Evolutionary conservation across 192 early-diverging fungal genomes (phyloP).

Genomic region (Piromyces finnis): DNA sequence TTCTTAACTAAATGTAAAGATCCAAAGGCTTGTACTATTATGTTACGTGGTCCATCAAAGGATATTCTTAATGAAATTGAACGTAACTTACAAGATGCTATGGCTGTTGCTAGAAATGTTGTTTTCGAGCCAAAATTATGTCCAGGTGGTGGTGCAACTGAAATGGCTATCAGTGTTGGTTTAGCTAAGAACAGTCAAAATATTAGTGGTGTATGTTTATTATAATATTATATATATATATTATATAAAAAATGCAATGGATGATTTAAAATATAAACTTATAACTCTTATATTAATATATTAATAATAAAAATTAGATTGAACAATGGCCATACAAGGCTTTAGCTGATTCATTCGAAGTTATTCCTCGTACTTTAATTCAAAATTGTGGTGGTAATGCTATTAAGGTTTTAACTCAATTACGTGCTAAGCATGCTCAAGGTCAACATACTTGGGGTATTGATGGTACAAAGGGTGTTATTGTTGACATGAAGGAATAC

Average conservation of each 20-base stretch:
- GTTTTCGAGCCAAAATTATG: conserved; percentile 83
- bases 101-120: conserved; percentile 96
- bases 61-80: conserved; percentile 97
- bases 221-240: not conserved
- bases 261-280: too few species aligned
- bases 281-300: too few species aligned
- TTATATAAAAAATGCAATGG: too few species aligned
- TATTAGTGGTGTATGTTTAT: conserved; percentile 39
- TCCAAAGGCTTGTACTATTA: conserved; percentile 93
- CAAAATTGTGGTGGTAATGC: conserved; percentile 99
- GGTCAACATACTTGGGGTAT: conserved; percentile 85
- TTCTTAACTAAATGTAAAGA: conserved; percentile 85
- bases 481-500: conserved; percentile 93
- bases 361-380: conserved; percentile 93
- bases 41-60: conserved; percentile 92
- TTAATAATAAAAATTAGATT: conserved; percentile 8
- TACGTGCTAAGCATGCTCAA: conserved; percentile 85
- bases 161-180: conserved; percentile 88
- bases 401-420: conserved; percentile 85
- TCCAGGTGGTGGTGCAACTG: conserved; percentile 94
- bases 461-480: conserved; percentile 76
- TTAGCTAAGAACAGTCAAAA: conserved; percentile 77
- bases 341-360: conserved; percentile 86
- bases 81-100: conserved; percentile 97
- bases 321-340: conserved; percentile 95